phyloP scores from a whole-genome alignment of 768 basidiomycete species.

The Heimioporus sp. region DNA sequence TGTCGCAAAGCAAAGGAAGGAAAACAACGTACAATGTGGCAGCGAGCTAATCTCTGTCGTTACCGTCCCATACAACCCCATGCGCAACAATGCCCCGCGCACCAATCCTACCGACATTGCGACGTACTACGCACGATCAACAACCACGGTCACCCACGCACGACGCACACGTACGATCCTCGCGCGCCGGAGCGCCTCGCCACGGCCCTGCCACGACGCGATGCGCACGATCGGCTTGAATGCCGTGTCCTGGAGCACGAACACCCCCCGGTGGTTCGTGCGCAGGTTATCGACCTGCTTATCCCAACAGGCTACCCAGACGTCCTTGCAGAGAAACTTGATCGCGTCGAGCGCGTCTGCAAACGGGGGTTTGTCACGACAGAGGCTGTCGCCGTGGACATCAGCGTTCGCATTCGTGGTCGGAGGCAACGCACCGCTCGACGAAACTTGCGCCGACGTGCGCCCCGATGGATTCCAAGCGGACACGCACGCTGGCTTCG shows the following conservation, averaged over 20 bases:
- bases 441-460: constrained; percentile 86
- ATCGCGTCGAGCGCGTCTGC: constrained; percentile 84
- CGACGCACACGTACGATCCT: constrained; percentile 53
- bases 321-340: constrained; percentile 95
- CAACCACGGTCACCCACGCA: too few species aligned
- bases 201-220: constrained; percentile 76
- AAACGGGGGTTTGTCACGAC: constrained; percentile 72
- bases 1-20: too few species aligned
- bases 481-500: constrained; percentile 53
- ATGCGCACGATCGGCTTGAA: constrained; percentile 84
- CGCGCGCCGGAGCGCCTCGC: constrained; percentile 69
- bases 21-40: constrained; percentile 71
- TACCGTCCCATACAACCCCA: constrained; percentile 77
- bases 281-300: constrained; percentile 95
- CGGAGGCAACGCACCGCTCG: constrained; percentile 55
- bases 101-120: constrained; percentile 83
- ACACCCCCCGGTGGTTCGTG: constrained; percentile 95
- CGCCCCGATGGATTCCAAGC: constrained; percentile 80
- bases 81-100: constrained; percentile 72
- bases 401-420: too few species aligned
- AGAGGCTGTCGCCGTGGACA: constrained; percentile 48
- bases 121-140: constrained; percentile 53
- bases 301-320: constrained; percentile 91
- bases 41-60: constrained; percentile 74
- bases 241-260: constrained; percentile 88